Percentiles rank a stretch among this genome's conserved stretches.
Evolutionary conservation across 2,329 filamentous ascomycete species (phyloP).

Genomic region (Fusarium falciforme): DNA sequence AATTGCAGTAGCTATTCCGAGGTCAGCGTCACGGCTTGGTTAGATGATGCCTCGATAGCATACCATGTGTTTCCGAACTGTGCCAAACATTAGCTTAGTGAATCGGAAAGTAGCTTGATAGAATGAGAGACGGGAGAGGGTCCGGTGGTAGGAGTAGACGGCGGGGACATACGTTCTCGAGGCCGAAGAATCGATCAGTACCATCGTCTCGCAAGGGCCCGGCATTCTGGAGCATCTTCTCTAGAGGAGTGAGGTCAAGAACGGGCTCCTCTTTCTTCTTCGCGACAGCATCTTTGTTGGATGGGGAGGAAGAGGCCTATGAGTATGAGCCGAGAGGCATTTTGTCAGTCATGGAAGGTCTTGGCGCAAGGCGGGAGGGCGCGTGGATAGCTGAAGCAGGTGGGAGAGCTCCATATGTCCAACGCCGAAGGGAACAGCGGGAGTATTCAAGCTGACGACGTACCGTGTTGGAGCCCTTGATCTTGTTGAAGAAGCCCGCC

Average conservation of each 20-base stretch:
- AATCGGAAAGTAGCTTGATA: conserved; percentile 1
- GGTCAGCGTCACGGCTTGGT: conserved; percentile 33
- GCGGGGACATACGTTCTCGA: conserved; percentile 85
- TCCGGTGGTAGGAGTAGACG: conserved; percentile 7
- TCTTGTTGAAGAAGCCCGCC: conserved; percentile 70
- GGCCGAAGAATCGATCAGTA: conserved; percentile 97
- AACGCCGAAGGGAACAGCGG: conserved; percentile 6
- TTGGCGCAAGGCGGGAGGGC: conserved; percentile 27
- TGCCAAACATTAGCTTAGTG: conserved; percentile 44
- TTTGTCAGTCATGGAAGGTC: conserved; percentile 47
- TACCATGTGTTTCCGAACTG: conserved; percentile 99
- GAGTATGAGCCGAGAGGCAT: conserved; percentile 35
- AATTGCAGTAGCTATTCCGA: conserved; percentile 88
- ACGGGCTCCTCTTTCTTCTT: conserved; percentile 69
- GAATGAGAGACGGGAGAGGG: neutral
- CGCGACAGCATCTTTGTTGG: conserved; percentile 58
- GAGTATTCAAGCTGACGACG: conserved; percentile 47
- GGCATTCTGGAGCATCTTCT: conserved; percentile 83
- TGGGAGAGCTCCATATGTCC: conserved; percentile 32
- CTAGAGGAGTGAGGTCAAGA: conserved; percentile 71
- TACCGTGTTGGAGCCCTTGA: conserved; percentile 67
- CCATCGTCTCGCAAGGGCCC: conserved; percentile 87
- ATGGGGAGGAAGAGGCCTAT: conserved; percentile 57
- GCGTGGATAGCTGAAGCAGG: conserved; percentile 18
- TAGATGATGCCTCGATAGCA: conserved; percentile 39